phyloP scores from a whole-genome alignment of 176 grass and related monocot genomes.

The Sorghum bicolor region DNA sequence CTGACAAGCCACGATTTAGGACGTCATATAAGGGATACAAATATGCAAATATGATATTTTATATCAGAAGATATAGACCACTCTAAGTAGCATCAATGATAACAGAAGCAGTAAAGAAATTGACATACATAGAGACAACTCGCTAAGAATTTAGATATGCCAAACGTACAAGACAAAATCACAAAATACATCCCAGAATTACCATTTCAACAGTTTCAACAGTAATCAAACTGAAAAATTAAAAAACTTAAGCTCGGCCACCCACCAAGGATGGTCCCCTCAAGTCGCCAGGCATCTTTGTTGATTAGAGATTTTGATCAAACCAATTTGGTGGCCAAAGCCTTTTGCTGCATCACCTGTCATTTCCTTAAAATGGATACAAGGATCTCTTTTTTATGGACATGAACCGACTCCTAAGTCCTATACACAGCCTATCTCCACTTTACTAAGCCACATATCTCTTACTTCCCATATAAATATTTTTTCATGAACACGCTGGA shows the following conservation, averaged over 20 bases:
- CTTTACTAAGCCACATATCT: not conserved
- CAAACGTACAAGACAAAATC: constrained; percentile 8
- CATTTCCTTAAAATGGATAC: not conserved
- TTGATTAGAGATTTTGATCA: not conserved
- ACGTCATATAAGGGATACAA: not conserved
- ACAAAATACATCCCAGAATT: not conserved
- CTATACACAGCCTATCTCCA: not conserved
- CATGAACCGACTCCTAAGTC: not conserved
- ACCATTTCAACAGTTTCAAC: not conserved
- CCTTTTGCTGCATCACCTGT: not conserved
- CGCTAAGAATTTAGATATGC: not conserved
- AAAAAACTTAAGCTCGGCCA: not conserved
- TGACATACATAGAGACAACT: not conserved
- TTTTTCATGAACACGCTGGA: no score
- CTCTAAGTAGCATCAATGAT: not conserved
- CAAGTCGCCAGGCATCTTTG: not conserved
- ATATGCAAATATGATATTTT: not conserved
- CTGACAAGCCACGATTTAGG: constrained; percentile 44
- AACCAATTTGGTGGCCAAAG: not conserved
- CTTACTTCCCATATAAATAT: not conserved
- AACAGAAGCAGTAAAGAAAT: constrained; percentile 8
- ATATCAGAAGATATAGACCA: not conserved
- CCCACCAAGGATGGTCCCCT: not conserved
- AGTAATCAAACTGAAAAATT: not conserved
- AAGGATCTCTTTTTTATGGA: not conserved